phyloP scores from a whole-genome alignment of 371 early-diverging fungal species.

The Rhizomucor pusillus region DNA sequence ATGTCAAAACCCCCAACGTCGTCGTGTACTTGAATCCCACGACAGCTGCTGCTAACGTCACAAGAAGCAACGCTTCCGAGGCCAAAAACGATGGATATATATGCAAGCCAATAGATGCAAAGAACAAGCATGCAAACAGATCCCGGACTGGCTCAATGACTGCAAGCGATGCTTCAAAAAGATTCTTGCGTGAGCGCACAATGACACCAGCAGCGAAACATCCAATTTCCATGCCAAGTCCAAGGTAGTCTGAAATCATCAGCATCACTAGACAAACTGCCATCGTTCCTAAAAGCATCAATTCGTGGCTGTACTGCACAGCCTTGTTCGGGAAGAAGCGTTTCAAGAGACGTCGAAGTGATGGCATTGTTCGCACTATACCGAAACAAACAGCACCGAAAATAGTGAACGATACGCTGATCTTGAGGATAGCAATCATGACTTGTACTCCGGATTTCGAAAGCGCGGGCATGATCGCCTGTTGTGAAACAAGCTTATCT shows the following conservation, averaged over 20 bases:
- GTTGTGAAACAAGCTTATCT: neutral
- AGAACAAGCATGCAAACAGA: constrained; percentile 60
- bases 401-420: constrained; percentile 31
- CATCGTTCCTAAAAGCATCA: constrained; percentile 51
- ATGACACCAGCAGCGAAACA: constrained; percentile 67
- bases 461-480: constrained; percentile 60
- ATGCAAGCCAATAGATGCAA: constrained; percentile 67
- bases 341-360: constrained; percentile 17
- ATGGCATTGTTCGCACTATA: constrained; percentile 28
- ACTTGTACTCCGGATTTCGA: constrained; percentile 48
- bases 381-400: constrained; percentile 41
- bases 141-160: constrained; percentile 58
- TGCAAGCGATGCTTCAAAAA: constrained; percentile 36
- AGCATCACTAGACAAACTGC: constrained; percentile 51
- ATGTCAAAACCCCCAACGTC: constrained; percentile 28
- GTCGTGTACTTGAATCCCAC: constrained; percentile 55
- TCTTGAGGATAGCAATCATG: constrained; percentile 29
- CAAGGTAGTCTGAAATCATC: constrained; percentile 39
- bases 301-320: constrained; percentile 35
- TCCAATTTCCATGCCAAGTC: constrained; percentile 57
- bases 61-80: constrained; percentile 48
- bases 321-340: constrained; percentile 23
- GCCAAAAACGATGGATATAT: constrained; percentile 59
- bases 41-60: constrained; percentile 44
- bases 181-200: constrained; percentile 38